Evolutionary conservation across 768 basidiomycete genomes (phyloP).

Genomic region (Lyophyllum semitale): DNA sequence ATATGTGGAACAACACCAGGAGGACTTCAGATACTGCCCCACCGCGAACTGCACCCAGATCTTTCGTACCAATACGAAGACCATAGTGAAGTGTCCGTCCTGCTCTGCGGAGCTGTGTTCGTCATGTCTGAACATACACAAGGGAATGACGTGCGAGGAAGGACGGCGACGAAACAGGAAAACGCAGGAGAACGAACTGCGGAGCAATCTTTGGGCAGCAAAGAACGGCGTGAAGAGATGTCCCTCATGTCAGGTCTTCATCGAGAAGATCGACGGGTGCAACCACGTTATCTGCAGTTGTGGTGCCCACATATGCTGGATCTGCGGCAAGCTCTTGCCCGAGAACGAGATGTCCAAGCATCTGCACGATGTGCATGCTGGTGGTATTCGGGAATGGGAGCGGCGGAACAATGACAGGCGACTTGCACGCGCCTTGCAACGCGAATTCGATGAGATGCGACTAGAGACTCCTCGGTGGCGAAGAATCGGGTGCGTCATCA

Average conservation of each 20-base stretch:
- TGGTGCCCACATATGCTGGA: constrained; percentile 57
- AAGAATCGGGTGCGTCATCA: background rate
- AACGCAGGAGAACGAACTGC: constrained; percentile 40
- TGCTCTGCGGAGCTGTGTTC: constrained; percentile 52
- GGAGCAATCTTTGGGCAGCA: constrained; percentile 41
- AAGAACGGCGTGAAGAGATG: constrained; percentile 42
- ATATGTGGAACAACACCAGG: constrained; percentile 55
- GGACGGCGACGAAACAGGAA: constrained; percentile 31
- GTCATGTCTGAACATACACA: constrained; percentile 49
- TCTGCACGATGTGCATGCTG: constrained; percentile 13
- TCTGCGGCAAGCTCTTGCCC: constrained; percentile 46
- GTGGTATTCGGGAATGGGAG: constrained; percentile 12
- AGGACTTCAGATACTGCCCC: constrained; percentile 65
- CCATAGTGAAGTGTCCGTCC: constrained; percentile 48
- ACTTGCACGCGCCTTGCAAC: constrained; percentile 5
- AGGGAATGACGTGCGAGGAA: constrained; percentile 51
- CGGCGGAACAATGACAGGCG: constrained; percentile 2
- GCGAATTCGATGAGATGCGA: background rate
- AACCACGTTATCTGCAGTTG: constrained; percentile 57
- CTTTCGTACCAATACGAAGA: constrained; percentile 41
- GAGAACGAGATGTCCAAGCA: constrained; percentile 6
- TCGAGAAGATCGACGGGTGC: constrained; percentile 55
- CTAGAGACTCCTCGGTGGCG: background rate
- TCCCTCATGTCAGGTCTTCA: no score
- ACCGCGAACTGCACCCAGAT: constrained; percentile 74